Conservation (phyloP, 148 eudicot species). For the Diospyros kaki region DNA sequence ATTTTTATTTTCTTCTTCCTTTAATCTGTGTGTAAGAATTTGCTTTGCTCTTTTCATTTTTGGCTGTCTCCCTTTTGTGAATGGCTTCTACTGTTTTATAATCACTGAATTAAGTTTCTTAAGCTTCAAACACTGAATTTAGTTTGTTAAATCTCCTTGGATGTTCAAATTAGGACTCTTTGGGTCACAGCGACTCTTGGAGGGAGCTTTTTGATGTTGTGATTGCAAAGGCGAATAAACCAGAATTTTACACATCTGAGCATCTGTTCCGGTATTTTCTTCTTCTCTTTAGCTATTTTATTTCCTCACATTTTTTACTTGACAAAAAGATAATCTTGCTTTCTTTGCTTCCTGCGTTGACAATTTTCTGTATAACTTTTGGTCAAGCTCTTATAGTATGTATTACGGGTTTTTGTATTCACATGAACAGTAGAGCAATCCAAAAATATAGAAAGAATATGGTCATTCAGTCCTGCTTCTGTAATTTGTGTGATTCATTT, state of each 20-base stretch:
- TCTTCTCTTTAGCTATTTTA: background rate
- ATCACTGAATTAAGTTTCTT: background rate
- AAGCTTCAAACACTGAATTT: background rate
- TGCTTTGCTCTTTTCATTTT: background rate
- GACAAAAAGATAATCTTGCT: background rate
- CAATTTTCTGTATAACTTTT: background rate
- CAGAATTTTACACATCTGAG: slow-evolving; percentile 93
- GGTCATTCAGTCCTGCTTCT: background rate
- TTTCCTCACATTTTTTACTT: background rate
- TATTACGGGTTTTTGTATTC: background rate
- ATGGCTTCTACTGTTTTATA: background rate
- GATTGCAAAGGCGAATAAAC: slow-evolving; percentile 98
- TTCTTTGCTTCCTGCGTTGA: background rate
- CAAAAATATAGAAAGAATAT: no score
- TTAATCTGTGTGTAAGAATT: background rate
- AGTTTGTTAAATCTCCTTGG: slow-evolving; percentile 9
- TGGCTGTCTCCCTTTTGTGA: background rate
- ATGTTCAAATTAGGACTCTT: slow-evolving; percentile 52
- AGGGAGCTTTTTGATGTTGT: slow-evolving; percentile 98
- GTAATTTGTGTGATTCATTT: background rate
- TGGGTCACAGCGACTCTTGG: slow-evolving; percentile 82
- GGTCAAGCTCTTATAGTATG: background rate
- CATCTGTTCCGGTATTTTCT: slow-evolving; percentile 81
- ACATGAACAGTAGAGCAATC: background rate
- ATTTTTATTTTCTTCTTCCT: background rate